These are phyloP conservation scores for Xylaria venustula DNA, from an alignment of 495 filamentous ascomycete species.

Conservation along the genomic window DNA sequence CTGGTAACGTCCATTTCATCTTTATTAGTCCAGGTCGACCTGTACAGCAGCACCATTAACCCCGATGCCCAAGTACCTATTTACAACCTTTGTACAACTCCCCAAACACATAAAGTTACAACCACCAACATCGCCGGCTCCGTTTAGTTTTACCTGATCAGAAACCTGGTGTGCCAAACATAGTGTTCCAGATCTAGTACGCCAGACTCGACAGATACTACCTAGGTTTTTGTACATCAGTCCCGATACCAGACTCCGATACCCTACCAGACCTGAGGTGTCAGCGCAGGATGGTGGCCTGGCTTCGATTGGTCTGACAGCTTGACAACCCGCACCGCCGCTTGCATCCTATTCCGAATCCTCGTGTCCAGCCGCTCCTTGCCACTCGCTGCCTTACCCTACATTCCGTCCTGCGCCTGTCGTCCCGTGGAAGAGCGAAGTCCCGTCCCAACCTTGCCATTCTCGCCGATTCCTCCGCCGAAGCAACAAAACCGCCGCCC, in stretches of 20 bases:
- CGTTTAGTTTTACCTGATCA: no score
- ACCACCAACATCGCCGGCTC: no score
- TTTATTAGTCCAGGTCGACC: background rate
- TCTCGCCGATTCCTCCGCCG: background rate
- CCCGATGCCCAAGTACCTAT: background rate
- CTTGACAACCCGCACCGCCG: background rate
- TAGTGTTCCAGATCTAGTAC: background rate
- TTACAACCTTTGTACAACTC: background rate
- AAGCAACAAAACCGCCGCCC: background rate
- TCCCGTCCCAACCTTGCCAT: background rate
- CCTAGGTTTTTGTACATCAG: background rate
- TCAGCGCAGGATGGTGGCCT: background rate
- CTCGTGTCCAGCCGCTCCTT: slow-evolving; percentile 8
- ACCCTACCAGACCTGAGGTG: slow-evolving; percentile 7
- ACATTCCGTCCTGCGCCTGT: background rate
- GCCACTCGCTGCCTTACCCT: background rate
- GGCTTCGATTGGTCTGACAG: slow-evolving; percentile 7
- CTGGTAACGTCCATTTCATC: no score
- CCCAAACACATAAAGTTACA: background rate
- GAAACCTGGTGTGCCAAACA: no score
- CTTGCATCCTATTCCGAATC: slow-evolving; percentile 5
- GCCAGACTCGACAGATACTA: no score
- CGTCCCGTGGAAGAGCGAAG: background rate
- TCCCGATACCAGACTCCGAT: background rate
- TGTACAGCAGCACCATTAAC: background rate